Percentiles rank a stretch among this genome's conserved stretches.
These are phyloP conservation scores for Dothistroma septosporum DNA, from an alignment of 2,329 filamentous ascomycete species.

Conservation along the genomic window DNA sequence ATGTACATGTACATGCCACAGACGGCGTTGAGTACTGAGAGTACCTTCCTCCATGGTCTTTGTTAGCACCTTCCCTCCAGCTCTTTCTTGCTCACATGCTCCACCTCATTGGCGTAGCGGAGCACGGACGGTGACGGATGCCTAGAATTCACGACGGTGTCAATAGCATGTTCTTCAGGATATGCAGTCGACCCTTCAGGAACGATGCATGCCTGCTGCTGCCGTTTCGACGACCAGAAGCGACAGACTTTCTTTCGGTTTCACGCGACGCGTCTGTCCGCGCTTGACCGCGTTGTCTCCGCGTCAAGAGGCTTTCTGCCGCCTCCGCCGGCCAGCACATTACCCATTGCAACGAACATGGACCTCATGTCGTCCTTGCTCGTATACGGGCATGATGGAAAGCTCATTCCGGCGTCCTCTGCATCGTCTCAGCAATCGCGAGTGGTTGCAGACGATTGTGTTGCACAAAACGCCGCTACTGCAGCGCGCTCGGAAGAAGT, in stretches of 20 bases:
- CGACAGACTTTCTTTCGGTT: background rate
- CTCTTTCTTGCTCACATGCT: background rate
- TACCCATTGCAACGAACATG: background rate
- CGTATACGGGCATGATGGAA: constrained; percentile 9
- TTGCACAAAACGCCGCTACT: background rate
- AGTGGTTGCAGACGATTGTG: background rate
- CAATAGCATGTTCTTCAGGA: no score
- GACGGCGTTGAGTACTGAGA: background rate
- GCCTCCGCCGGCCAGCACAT: background rate
- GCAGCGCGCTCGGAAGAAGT: background rate
- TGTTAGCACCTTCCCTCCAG: background rate
- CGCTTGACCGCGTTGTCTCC: background rate
- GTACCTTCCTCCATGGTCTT: background rate
- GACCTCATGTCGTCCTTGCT: constrained; percentile 14
- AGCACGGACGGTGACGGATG: background rate
- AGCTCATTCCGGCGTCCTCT: constrained; percentile 17
- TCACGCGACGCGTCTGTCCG: background rate
- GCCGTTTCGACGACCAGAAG: background rate
- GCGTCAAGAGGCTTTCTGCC: background rate
- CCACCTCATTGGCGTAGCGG: background rate
- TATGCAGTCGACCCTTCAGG: no score
- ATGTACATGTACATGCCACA: background rate
- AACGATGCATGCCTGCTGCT: no score
- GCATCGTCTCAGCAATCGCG: background rate
- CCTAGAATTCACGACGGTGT: background rate